Percentiles rank a stretch among this genome's conserved stretches.
Conservation (phyloP, 768 basidiomycete species). For the Calocera cornea region DNA sequence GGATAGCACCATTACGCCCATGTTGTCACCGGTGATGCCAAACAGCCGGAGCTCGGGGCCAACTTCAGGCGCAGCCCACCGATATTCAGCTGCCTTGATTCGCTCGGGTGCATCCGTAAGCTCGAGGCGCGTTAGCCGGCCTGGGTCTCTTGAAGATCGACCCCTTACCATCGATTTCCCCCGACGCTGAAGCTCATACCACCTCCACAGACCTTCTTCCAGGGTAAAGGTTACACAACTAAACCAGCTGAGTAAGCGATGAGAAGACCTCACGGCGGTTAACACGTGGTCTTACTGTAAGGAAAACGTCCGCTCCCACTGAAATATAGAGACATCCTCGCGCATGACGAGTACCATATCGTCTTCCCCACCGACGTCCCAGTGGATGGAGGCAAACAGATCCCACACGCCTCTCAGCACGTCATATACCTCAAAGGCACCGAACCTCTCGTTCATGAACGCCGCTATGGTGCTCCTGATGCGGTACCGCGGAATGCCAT, state of each 20-base stretch:
- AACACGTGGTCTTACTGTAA: not conserved
- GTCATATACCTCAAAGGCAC: not conserved
- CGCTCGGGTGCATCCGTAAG: not conserved
- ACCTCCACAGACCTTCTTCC: not conserved
- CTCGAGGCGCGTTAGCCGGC: not conserved
- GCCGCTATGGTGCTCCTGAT: not conserved
- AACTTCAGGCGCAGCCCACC: not conserved
- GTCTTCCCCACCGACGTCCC: not conserved
- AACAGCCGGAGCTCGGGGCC: not conserved
- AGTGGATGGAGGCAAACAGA: not conserved
- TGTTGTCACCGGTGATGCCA: not conserved
- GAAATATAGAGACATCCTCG: not conserved
- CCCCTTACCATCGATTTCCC: not conserved
- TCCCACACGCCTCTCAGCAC: not conserved
- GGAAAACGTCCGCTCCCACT: not conserved
- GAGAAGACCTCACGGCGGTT: not conserved
- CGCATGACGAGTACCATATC: not conserved
- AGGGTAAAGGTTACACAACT: not conserved
- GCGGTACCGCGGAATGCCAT: not conserved
- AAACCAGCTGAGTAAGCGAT: conserved; percentile 2
- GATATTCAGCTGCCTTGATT: not conserved
- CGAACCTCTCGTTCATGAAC: not conserved
- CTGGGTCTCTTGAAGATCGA: not conserved
- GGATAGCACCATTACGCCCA: not conserved
- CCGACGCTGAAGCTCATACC: not conserved